Evolutionary conservation across 257 asterid genomes (phyloP).

Genomic region (Fraxinus americana): DNA sequence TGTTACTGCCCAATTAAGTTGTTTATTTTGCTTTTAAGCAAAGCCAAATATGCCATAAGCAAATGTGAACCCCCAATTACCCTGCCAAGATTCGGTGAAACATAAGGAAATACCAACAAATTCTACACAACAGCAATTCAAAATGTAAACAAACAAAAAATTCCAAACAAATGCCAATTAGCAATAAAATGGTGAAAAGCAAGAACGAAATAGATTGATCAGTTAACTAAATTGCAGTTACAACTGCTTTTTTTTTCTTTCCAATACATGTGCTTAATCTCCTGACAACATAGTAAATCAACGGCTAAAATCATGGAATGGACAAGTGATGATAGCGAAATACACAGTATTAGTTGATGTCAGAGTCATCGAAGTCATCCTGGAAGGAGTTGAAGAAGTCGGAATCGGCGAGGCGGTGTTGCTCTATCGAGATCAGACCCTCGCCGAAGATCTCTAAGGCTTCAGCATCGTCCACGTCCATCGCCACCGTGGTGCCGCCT

Average conservation of each 20-base stretch:
- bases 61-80: too few relatives aligned
- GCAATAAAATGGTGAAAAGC: neutral
- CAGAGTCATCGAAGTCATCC: conserved; percentile 53
- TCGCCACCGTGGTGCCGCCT: conserved; percentile 34
- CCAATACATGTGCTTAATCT: neutral
- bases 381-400: conserved; percentile 51
- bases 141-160: neutral
- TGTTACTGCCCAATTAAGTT: neutral
- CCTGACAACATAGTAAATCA: neutral
- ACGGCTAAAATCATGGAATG: neutral
- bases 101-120: neutral
- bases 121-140: neutral
- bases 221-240: neutral
- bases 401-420: conserved; percentile 48
- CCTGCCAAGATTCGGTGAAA: neutral
- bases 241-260: neutral
- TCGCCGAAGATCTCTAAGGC: conserved; percentile 43
- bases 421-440: conserved; percentile 34
- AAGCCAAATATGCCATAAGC: neutral
- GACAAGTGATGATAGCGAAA: neutral
- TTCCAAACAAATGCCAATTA: neutral
- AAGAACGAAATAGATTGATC: neutral
- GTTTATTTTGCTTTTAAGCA: too few relatives aligned
- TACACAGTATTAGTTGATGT: conserved; percentile 30
- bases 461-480: conserved; percentile 55